Percentiles rank a stretch among this genome's conserved stretches.
Evolutionary conservation across 331 rosid genomes (phyloP).

Genomic region (Acacia concinna): DNA sequence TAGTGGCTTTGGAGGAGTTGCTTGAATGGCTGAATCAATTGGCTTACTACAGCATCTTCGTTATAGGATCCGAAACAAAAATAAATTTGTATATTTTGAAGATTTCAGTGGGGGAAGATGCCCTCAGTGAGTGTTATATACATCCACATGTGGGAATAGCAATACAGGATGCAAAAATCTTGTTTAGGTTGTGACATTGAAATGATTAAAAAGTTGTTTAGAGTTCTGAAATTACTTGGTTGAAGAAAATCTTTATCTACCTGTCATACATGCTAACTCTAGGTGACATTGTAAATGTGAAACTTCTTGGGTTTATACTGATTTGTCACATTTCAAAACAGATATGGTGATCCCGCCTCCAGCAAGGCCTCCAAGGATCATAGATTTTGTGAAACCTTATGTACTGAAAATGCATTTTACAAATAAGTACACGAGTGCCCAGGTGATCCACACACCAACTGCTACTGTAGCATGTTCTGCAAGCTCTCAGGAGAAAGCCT

Average conservation of each 20-base stretch:
- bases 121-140: too few species aligned
- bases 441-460: constrained; percentile 58
- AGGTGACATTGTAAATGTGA: not conserved
- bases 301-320: not conserved
- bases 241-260: not conserved
- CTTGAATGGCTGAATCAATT: not conserved
- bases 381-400: constrained; percentile 58
- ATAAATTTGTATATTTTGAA: too few species aligned
- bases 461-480: constrained; percentile 60
- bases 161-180: too few species aligned
- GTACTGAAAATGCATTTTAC: constrained; percentile 69
- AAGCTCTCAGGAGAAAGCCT: constrained; percentile 56
- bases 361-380: constrained; percentile 44
- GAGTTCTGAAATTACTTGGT: too few species aligned
- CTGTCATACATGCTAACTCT: not conserved
- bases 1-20: not conserved
- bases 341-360: constrained; percentile 64
- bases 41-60: not conserved
- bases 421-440: constrained; percentile 55
- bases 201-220: too few species aligned
- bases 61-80: too few species aligned
- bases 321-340: constrained; percentile 9
- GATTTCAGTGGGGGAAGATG: too few species aligned
- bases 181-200: too few species aligned
- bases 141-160: too few species aligned